Evolutionary conservation across 306 rosid genomes (phyloP).

Genomic region (Castanea crenata): DNA sequence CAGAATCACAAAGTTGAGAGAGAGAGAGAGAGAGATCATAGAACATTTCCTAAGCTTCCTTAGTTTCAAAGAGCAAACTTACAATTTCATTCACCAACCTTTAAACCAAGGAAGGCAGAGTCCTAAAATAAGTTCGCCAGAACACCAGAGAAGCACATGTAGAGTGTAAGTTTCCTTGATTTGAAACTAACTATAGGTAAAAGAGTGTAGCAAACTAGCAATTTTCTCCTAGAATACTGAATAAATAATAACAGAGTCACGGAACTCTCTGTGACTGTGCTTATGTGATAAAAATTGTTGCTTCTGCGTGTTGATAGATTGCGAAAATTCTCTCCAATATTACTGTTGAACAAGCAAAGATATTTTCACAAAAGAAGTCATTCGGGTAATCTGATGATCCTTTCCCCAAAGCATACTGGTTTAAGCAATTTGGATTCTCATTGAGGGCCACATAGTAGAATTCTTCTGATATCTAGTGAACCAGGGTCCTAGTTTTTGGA

Average conservation of each 20-base stretch:
- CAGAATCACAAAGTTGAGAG: background rate
- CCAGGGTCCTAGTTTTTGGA: background rate
- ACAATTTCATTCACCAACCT: background rate
- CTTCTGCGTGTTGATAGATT: background rate
- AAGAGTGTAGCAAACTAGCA: background rate
- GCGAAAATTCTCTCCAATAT: background rate
- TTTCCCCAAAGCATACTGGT: background rate
- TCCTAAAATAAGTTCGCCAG: background rate
- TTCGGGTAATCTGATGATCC: background rate
- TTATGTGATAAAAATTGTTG: background rate
- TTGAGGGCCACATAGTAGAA: background rate
- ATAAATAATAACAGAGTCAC: background rate
- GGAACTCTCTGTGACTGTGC: background rate
- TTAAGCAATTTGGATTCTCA: background rate
- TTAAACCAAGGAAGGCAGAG: background rate
- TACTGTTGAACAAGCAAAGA: background rate
- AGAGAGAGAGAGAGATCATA: background rate
- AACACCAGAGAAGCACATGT: background rate
- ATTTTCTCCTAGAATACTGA: background rate
- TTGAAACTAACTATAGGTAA: background rate
- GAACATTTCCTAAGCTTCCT: background rate
- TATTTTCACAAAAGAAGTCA: background rate
- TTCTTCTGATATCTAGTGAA: background rate
- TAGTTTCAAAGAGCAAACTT: background rate
- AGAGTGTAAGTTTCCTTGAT: background rate